Evolutionary conservation across 1,284 basidiomycete species (phyloP).

Genomic region (Apiotrichum veenhuisii): DNA sequence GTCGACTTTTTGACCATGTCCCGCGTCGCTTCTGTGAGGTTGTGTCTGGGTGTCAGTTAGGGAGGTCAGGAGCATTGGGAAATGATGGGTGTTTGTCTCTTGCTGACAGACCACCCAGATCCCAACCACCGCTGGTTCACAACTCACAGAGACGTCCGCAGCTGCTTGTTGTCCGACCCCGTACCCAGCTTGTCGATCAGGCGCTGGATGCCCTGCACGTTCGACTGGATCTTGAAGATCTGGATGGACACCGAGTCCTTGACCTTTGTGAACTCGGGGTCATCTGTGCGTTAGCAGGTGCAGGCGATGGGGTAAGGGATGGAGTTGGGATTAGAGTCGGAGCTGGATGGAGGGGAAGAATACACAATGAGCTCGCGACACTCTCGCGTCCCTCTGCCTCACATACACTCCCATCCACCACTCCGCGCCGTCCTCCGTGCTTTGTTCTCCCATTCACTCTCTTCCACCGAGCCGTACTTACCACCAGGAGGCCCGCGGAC

Average conservation of each 20-base stretch:
- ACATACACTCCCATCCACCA: too few relatives aligned
- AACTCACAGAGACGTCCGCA: slow-evolving; percentile 56
- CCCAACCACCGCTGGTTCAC: too few relatives aligned
- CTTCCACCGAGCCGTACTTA: slow-evolving; percentile 13
- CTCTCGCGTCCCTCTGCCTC: too few relatives aligned
- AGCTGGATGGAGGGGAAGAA: too few relatives aligned
- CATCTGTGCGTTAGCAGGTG: slow-evolving; percentile 15
- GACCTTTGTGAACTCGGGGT: slow-evolving; percentile 61
- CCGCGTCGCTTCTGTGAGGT: slow-evolving; percentile 88
- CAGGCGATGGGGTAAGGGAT: too few relatives aligned
- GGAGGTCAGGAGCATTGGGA: too few relatives aligned
- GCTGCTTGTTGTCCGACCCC: slow-evolving; percentile 62
- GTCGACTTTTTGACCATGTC: slow-evolving; percentile 91
- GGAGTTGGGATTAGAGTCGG: neutral
- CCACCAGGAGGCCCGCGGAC: slow-evolving; percentile 28
- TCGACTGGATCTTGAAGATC: slow-evolving; percentile 97
- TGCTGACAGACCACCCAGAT: neutral
- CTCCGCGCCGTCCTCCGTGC: too few relatives aligned
- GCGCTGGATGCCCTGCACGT: slow-evolving; percentile 90
- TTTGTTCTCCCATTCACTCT: too few relatives aligned
- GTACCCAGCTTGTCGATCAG: slow-evolving; percentile 88
- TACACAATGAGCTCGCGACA: too few relatives aligned
- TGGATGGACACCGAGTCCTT: slow-evolving; percentile 87
- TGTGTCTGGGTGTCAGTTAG: too few relatives aligned
- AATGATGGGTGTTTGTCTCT: too few relatives aligned